Percentiles rank a stretch among this genome's conserved stretches.
phyloP scores from a whole-genome alignment of 768 basidiomycete genomes.

The Polyporus arcularius region DNA sequence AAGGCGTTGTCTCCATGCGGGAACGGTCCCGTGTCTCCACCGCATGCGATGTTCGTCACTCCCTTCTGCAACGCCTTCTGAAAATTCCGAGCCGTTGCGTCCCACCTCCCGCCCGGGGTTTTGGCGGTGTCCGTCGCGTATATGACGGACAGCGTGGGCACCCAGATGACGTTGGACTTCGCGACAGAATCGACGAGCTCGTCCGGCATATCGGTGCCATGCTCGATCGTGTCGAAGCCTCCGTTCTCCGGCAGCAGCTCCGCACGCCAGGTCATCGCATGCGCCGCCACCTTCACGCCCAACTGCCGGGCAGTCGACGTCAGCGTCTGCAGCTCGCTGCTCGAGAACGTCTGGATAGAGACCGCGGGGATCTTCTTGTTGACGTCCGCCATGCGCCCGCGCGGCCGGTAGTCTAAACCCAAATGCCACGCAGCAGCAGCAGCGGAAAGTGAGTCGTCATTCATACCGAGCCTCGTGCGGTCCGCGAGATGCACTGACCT shows the following conservation, averaged over 20 bases:
- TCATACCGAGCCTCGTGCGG: conserved; percentile 1
- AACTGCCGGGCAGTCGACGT: conserved; percentile 51
- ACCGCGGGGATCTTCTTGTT: conserved; percentile 36
- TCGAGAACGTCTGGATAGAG: conserved; percentile 46
- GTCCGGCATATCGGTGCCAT: conserved; percentile 40
- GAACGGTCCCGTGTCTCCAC: conserved; percentile 68
- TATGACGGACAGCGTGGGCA: conserved; percentile 58
- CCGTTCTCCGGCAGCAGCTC: conserved; percentile 16
- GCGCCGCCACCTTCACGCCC: conserved; percentile 61
- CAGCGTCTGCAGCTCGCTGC: conserved; percentile 48
- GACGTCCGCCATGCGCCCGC: conserved; percentile 46
- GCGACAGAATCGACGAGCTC: conserved; percentile 4
- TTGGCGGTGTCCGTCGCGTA: conserved; percentile 31
- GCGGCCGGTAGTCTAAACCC: conserved; percentile 51
- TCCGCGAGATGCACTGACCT: conserved; percentile 34
- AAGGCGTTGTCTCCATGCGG: conserved; percentile 59
- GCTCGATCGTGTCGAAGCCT: conserved; percentile 58
- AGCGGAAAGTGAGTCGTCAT: neutral
- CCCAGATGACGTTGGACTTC: conserved; percentile 41
- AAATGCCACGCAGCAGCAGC: neutral
- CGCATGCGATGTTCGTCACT: conserved; percentile 55
- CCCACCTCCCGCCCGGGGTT: conserved; percentile 37
- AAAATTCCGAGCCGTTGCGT: conserved; percentile 42
- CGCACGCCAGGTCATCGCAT: conserved; percentile 38
- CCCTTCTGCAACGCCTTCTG: conserved; percentile 42